Conservation (phyloP, 2,329 filamentous ascomycete genomes). For the Ceratocystis ficicola region DNA sequence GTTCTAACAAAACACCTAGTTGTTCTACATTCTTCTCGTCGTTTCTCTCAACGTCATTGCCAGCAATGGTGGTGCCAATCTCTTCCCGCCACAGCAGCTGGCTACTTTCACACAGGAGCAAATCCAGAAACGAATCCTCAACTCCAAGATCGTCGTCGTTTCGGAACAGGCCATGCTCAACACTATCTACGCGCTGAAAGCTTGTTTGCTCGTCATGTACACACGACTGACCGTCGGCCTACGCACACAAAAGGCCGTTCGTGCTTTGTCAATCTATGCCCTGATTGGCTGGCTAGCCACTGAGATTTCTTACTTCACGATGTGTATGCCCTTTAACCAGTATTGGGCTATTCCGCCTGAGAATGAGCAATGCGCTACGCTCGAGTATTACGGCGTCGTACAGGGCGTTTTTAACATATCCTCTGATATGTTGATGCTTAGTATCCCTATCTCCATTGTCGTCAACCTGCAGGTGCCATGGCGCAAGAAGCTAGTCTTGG, state of each 20-base stretch:
- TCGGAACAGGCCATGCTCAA: constrained; percentile 51
- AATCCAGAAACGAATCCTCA: constrained; percentile 35
- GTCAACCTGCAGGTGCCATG: constrained; percentile 37
- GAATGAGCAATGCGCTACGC: constrained; percentile 44
- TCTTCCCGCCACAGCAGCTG: constrained; percentile 20
- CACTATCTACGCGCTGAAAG: constrained; percentile 45
- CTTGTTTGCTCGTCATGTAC: constrained; percentile 44
- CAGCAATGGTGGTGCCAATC: constrained; percentile 20
- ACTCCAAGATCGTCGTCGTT: constrained; percentile 51
- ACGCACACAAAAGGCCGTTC: constrained; percentile 37
- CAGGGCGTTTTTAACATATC: constrained; percentile 49
- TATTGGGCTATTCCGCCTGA: constrained; percentile 47
- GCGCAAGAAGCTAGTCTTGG: constrained; percentile 43
- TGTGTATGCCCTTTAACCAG: constrained; percentile 43
- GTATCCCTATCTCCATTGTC: constrained; percentile 44
- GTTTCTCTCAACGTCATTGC: constrained; percentile 16
- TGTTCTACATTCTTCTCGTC: constrained; percentile 36
- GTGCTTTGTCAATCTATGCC: constrained; percentile 38
- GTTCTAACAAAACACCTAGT: not conserved
- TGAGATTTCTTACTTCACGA: constrained; percentile 38
- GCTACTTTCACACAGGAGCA: constrained; percentile 16
- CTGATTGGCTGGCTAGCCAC: constrained; percentile 38
- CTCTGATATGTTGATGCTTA: constrained; percentile 47
- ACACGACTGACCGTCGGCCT: constrained; percentile 33
- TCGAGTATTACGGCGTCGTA: constrained; percentile 45